Conservation (phyloP, 2,329 filamentous ascomycete genomes). For the Corniculantispora saksenae region DNA sequence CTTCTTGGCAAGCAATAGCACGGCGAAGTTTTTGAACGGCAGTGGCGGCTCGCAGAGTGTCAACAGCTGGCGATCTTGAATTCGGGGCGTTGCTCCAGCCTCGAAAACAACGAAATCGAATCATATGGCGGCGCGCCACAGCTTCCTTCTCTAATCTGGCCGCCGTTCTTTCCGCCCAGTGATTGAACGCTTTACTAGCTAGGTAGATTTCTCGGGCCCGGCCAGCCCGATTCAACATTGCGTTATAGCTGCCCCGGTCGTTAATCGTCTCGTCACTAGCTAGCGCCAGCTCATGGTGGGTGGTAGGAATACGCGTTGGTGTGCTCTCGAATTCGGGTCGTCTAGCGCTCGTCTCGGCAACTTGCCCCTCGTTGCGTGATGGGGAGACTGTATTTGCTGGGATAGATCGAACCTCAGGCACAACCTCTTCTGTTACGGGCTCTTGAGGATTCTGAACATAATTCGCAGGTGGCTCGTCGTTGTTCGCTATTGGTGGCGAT, state of each 20-base stretch:
- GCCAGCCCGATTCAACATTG: constrained; percentile 51
- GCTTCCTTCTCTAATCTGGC: constrained; percentile 67
- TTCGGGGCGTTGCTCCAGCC: constrained; percentile 38
- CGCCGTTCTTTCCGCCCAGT: constrained; percentile 65
- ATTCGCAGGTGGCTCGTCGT: not conserved
- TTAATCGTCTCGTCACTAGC: constrained; percentile 9
- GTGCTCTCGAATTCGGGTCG: not conserved
- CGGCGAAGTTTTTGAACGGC: constrained; percentile 38
- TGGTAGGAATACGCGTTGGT: not conserved
- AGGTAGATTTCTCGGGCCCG: constrained; percentile 67
- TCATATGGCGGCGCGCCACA: constrained; percentile 68
- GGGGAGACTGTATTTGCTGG: not conserved
- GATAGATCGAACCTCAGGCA: not conserved
- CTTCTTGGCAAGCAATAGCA: constrained; percentile 29
- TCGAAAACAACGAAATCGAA: constrained; percentile 54
- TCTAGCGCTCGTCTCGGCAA: not conserved
- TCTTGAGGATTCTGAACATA: not conserved
- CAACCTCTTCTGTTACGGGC: not conserved
- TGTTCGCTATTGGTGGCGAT: not conserved
- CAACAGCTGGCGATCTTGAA: constrained; percentile 30
- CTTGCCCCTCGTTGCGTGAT: not conserved
- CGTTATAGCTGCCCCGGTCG: not conserved
- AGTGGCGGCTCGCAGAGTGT: constrained; percentile 32
- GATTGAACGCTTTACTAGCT: constrained; percentile 39
- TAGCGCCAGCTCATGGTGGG: not conserved